phyloP scores from a whole-genome alignment of 345 rosid genomes.

The Barbarea vulgaris region DNA sequence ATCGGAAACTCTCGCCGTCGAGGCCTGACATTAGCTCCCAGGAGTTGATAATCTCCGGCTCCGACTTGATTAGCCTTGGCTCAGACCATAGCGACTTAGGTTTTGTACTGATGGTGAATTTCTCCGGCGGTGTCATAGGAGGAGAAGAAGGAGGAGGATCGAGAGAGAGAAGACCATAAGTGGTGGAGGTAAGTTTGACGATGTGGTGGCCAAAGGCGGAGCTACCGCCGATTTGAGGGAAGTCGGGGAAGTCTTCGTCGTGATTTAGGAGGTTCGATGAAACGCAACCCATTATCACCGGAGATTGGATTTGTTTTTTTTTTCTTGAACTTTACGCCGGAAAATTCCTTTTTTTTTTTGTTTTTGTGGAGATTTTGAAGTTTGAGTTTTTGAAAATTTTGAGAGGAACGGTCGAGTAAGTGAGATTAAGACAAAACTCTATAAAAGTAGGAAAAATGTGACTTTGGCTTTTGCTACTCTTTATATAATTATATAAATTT shows the following conservation, averaged over 20 bases:
- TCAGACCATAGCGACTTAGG: slow-evolving; percentile 59
- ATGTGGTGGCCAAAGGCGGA: slow-evolving; percentile 84
- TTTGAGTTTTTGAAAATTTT: slow-evolving; percentile 29
- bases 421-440: slow-evolving; percentile 23
- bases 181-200: slow-evolving; percentile 89
- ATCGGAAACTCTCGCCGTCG: slow-evolving; percentile 82
- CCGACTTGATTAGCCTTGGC: slow-evolving; percentile 46
- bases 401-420: slow-evolving; percentile 34
- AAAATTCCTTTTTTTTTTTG: slow-evolving; percentile 1
- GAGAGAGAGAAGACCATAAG: slow-evolving; percentile 89
- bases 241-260: slow-evolving; percentile 80
- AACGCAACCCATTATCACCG: slow-evolving; percentile 76
- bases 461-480: slow-evolving; percentile 2
- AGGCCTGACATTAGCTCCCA: slow-evolving; percentile 96
- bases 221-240: slow-evolving; percentile 61
- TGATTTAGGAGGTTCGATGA: slow-evolving; percentile 76
- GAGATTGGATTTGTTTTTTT: background rate
- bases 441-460: slow-evolving; percentile 13
- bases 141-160: slow-evolving; percentile 59
- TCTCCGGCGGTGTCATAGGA: slow-evolving; percentile 54
- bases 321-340: slow-evolving; percentile 21
- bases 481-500: slow-evolving; percentile 18
- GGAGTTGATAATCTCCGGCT: slow-evolving; percentile 74
- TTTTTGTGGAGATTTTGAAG: background rate
- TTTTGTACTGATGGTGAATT: slow-evolving; percentile 49